These are phyloP conservation scores for Passalora sequoiae DNA, from an alignment of 2,329 filamentous ascomycete genomes.

Conservation along the genomic window DNA sequence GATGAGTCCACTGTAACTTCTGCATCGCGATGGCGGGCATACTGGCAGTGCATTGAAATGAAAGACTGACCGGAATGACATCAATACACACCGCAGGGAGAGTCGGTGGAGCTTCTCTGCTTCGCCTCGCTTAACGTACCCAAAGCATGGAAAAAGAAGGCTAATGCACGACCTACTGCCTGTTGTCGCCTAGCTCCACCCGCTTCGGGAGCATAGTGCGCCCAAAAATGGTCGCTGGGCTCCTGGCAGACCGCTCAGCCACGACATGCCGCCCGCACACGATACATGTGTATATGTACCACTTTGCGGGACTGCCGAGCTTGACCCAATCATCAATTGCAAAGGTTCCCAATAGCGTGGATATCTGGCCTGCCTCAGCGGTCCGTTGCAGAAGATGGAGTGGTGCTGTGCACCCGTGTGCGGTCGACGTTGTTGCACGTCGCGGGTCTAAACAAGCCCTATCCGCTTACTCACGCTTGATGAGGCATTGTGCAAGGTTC, in stretches of 20 bases:
- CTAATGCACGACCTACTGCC: not conserved
- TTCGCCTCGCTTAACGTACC: constrained; percentile 4
- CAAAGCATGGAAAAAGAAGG: not conserved
- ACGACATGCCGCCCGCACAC: constrained; percentile 15
- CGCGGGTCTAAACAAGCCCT: constrained; percentile 1
- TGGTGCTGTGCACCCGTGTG: constrained; percentile 1
- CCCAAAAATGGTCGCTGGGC: no score
- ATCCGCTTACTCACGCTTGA: constrained; percentile 8
- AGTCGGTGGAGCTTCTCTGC: constrained; percentile 7
- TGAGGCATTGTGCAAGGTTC: constrained; percentile 10
- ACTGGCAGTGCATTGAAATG: constrained; percentile 3
- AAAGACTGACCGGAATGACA: constrained; percentile 8
- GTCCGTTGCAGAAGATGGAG: not conserved
- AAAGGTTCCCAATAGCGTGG: constrained; percentile 9
- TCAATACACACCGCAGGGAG: constrained; percentile 8
- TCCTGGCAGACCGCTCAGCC: constrained; percentile 15
- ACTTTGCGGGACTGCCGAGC: constrained; percentile 16
- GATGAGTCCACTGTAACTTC: constrained; percentile 2
- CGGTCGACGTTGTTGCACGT: constrained; percentile 2
- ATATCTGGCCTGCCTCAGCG: not conserved
- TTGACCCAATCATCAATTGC: constrained; percentile 11
- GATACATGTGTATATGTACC: constrained; percentile 11
- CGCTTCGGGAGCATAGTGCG: not conserved
- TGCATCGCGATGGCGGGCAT: constrained; percentile 1
- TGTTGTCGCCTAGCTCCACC: not conserved